Conservation (phyloP, 495 filamentous ascomycete species). For the Patellaria atrata region DNA sequence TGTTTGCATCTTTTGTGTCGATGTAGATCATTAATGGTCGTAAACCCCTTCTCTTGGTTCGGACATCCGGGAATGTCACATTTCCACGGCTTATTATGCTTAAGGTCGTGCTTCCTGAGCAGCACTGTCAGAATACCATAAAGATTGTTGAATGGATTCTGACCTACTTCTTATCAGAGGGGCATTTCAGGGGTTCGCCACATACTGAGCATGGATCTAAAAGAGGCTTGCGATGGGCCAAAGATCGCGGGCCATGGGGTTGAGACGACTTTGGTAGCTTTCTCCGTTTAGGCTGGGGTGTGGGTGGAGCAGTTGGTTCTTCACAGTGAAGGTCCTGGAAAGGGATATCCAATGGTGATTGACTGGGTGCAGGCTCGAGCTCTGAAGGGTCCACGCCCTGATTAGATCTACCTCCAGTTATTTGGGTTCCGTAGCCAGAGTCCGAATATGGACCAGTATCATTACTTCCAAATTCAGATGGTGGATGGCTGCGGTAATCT, state of each 20-base stretch:
- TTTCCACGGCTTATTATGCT: slow-evolving; percentile 59
- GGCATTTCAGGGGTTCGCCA: slow-evolving; percentile 17
- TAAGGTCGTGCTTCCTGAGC: slow-evolving; percentile 63
- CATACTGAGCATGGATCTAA: no score
- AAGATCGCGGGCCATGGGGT: no score
- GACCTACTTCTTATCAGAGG: slow-evolving; percentile 19
- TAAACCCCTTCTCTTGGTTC: slow-evolving; percentile 51
- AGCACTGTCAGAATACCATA: not conserved
- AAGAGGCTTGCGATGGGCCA: no score
- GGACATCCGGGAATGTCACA: slow-evolving; percentile 48
- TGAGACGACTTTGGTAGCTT: no score
- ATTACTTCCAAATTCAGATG: slow-evolving; percentile 5
- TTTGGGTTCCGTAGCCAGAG: slow-evolving; percentile 16
- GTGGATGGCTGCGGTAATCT: slow-evolving; percentile 1
- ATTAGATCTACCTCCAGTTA: not conserved
- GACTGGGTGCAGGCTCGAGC: not conserved
- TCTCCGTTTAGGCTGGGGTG: no score
- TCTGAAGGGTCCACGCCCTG: slow-evolving; percentile 1
- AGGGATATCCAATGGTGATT: no score
- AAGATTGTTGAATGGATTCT: no score
- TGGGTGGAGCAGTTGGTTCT: not conserved
- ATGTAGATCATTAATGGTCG: slow-evolving; percentile 57
- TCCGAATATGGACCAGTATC: slow-evolving; percentile 9
- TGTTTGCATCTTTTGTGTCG: slow-evolving; percentile 23
- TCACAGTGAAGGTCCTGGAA: no score